Evolutionary conservation across 2,329 filamentous ascomycete species (phyloP).

Genomic region (Mariannaea elegans): DNA sequence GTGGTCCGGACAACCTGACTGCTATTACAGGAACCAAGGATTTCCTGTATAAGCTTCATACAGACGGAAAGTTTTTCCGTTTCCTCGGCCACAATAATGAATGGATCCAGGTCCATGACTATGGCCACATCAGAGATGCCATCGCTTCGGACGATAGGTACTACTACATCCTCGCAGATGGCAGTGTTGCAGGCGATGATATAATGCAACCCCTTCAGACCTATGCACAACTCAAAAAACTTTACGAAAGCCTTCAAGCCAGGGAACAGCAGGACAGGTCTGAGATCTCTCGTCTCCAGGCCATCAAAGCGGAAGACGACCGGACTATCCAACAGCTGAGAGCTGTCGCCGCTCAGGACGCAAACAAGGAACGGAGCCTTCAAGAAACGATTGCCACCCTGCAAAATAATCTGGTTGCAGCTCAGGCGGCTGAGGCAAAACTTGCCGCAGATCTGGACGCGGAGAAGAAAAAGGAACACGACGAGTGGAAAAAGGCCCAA

Average conservation of each 20-base stretch:
- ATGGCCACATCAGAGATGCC: conserved; percentile 3
- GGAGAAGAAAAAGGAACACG: conserved; percentile 16
- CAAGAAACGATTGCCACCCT: background rate
- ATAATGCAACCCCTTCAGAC: conserved; percentile 8
- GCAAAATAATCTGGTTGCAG: background rate
- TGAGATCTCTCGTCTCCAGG: conserved; percentile 2
- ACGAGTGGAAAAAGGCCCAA: conserved; percentile 14
- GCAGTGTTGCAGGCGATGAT: conserved; percentile 4
- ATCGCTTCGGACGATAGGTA: conserved; percentile 13
- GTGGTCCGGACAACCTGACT: background rate
- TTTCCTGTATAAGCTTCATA: conserved; percentile 8
- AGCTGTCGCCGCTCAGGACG: background rate
- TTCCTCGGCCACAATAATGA: background rate
- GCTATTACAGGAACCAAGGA: conserved; percentile 8
- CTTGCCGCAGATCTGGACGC: background rate
- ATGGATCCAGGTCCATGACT: conserved; percentile 1
- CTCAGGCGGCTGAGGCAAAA: conserved; percentile 3
- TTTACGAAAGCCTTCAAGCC: conserved; percentile 1
- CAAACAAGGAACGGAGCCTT: background rate
- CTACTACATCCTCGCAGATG: conserved; percentile 14
- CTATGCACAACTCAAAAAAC: conserved; percentile 16
- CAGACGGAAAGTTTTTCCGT: conserved; percentile 10
- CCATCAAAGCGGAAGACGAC: background rate
- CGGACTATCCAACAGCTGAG: conserved; percentile 6
- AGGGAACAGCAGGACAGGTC: background rate